A percentile compares a stretch with the other conserved stretches of the same genome.
These are phyloP conservation scores for Mallotus japonicus DNA, from an alignment of 441 rosid genomes.

Conservation along the genomic window DNA sequence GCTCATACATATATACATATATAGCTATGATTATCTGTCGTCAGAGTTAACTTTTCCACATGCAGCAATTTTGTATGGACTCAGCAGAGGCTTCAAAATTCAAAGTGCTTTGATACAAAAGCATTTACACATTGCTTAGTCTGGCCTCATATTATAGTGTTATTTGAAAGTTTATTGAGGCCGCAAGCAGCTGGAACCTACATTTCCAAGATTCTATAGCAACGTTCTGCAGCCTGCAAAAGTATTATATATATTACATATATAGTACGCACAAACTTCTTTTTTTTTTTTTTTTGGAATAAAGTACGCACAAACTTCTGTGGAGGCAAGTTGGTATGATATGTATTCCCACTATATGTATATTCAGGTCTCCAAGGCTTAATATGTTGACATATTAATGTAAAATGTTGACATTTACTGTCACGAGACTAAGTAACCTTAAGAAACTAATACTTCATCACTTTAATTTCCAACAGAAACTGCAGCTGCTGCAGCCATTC, in stretches of 20 bases:
- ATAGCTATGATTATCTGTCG: background rate
- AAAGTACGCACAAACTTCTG: too few relatives aligned
- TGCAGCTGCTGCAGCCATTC: too few relatives aligned
- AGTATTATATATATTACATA: background rate
- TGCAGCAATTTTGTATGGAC: background rate
- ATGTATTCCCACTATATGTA: background rate
- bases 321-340: constrained; percentile 3
- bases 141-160: too few relatives aligned
- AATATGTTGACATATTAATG: background rate
- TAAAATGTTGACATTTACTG: background rate
- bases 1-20: too few relatives aligned
- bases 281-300: too few relatives aligned
- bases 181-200: constrained; percentile 3
- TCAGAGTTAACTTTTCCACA: background rate
- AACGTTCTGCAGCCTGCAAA: background rate
- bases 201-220: background rate
- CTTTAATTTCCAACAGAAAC: too few relatives aligned
- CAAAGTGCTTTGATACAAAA: too few relatives aligned
- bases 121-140: too few relatives aligned
- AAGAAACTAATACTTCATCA: too few relatives aligned
- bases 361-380: background rate
- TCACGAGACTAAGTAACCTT: background rate
- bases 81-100: too few relatives aligned
- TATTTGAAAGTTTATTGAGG: background rate
- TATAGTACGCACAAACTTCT: background rate